phyloP scores from a whole-genome alignment of 352 stramenopile genomes.

The Hyaloperonospora brassicae region DNA sequence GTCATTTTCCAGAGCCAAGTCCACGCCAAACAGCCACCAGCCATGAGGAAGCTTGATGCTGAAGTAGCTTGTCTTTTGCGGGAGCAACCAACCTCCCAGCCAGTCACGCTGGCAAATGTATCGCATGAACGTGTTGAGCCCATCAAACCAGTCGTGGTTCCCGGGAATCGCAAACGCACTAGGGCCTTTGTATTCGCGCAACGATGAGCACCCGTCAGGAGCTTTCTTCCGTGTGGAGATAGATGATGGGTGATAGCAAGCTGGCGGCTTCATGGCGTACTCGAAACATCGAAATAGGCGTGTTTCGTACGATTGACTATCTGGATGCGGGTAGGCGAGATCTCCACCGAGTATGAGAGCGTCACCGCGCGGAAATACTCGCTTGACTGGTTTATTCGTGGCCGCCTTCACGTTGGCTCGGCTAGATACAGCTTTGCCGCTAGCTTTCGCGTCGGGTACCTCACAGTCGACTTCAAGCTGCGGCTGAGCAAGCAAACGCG shows the following conservation, averaged over 20 bases:
- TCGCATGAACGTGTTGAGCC: conserved; percentile 87
- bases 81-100: conserved; percentile 89
- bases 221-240: conserved; percentile 83
- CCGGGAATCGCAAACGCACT: conserved; percentile 79
- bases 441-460: conserved; percentile 16
- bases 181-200: conserved; percentile 60
- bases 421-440: conserved; percentile 1
- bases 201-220: conserved; percentile 36
- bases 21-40: conserved; percentile 90
- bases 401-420: conserved; percentile 19
- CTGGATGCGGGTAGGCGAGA: conserved; percentile 88
- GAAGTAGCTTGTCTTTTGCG: conserved; percentile 90
- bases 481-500: conserved; percentile 84
- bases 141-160: conserved; percentile 94
- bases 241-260: conserved; percentile 75
- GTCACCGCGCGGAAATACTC: conserved; percentile 76
- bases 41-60: conserved; percentile 82
- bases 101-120: conserved; percentile 89
- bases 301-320: conserved; percentile 83
- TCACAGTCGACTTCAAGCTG: conserved; percentile 70
- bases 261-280: conserved; percentile 88
- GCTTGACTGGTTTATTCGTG: conserved; percentile 35
- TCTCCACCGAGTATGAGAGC: conserved; percentile 88
- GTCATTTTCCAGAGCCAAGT: conserved; percentile 88
- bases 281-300: conserved; percentile 89